Conservation (phyloP, 495 filamentous ascomycete genomes). For the Xylaria acuta region DNA sequence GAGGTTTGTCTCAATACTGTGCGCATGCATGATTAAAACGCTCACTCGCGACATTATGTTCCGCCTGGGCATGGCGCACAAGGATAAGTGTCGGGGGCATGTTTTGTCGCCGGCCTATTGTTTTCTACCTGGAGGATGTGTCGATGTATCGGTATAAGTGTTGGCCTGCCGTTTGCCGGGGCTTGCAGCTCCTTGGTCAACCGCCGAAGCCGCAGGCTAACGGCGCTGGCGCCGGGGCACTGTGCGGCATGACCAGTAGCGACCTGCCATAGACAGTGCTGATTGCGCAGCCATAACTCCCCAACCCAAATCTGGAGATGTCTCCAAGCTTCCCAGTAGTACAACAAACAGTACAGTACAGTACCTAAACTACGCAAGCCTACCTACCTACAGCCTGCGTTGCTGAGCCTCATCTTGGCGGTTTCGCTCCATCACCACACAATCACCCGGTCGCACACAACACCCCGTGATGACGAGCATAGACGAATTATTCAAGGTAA, state of each 20-base stretch:
- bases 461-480: slow-evolving; percentile 69
- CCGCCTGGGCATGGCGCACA: slow-evolving; percentile 64
- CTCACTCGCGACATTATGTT: slow-evolving; percentile 59
- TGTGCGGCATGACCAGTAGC: background rate
- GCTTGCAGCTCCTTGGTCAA: no score
- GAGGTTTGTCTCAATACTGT: slow-evolving; percentile 7
- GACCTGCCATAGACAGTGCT: background rate
- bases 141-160: background rate
- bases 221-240: background rate
- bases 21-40: background rate
- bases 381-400: background rate
- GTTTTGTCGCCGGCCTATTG: background rate
- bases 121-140: background rate
- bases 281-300: background rate
- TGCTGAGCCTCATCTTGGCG: background rate
- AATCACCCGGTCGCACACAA: background rate
- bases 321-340: background rate
- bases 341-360: background rate
- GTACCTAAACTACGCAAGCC: no score
- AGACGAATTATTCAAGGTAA: slow-evolving; percentile 85
- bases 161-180: background rate
- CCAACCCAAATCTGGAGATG: background rate
- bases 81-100: slow-evolving; percentile 68
- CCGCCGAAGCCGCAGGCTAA: slow-evolving; percentile 1
- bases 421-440: background rate